Conservation (phyloP, 73 alveolate species). For the Loxodes magnus region DNA sequence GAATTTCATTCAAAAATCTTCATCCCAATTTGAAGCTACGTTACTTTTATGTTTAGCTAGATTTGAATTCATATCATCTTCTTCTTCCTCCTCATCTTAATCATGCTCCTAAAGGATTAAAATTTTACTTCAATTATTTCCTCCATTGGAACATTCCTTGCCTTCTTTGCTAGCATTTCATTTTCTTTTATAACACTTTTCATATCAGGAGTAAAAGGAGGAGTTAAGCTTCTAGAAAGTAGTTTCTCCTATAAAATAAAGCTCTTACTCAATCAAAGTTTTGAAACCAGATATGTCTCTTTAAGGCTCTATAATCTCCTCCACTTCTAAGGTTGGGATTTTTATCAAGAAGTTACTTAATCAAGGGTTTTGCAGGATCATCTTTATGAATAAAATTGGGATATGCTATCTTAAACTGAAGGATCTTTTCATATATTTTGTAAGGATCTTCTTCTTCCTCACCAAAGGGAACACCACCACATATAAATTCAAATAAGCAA, state of each 20-base stretch:
- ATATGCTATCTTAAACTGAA: background rate
- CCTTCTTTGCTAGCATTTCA: background rate
- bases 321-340: conserved; percentile 9
- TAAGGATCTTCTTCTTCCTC: conserved; percentile 11
- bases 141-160: no score
- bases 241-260: no score
- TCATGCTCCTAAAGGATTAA: no score
- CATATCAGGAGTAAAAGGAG: conserved; percentile 2
- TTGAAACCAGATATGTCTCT: background rate
- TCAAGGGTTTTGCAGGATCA: background rate
- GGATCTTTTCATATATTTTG: background rate
- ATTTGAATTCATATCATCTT: background rate
- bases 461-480: conserved; percentile 24
- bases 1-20: no score
- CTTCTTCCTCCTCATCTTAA: conserved; percentile 3
- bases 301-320: background rate
- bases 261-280: conserved; percentile 9
- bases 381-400: background rate
- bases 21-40: background rate
- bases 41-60: background rate
- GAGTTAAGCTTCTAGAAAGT: background rate
- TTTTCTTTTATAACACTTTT: background rate
- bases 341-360: background rate
- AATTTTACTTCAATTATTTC: no score
- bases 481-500: conserved; percentile 32